Base-by-base conservation (phyloP, 805 yeast genomes). In the Metschnikowia cerradonensis region DNA sequence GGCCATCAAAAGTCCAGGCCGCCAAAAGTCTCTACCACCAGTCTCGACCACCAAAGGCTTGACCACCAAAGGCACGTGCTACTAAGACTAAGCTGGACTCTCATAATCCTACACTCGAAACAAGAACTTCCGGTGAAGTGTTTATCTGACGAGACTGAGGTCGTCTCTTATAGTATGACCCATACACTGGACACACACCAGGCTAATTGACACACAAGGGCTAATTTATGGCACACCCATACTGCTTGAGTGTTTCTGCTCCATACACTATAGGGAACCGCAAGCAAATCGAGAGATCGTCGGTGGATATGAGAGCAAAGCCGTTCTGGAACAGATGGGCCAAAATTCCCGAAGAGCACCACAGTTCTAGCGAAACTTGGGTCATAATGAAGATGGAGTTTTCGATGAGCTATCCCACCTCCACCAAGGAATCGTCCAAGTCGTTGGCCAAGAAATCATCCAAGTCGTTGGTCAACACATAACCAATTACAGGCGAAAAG, bases 251-350 rank as follows among this genome's bases (percentile, higher is more conserved):
- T 35, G 76, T 78, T 2, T 72, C 78, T 4, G 69, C 67, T 72
- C 72, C 66, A 58, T 72, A 80, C 31, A 83, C 80, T 58, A 91
- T 69, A 61, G 79, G 88, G 68, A 89, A 89, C 59, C 86, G 86
- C 51, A 94, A 68, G 15, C 88, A 77, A 6, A 91, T 86, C 63
- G 79, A 71, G 42, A 87, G 75, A 56, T 91, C 97, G 58, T 88
- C 96, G 41, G 90, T 61, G 62, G 82, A 85, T 69, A 82, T 71
- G 17, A 83, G 69, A 4, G 89, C 86, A 60, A 79, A 72, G 20
- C 82, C 82, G 17, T 54, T 49, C n/a, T 49, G 39, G 51, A 72
- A 67, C 0, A 67, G 57, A 14, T 52, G 52, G 33, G 54, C 61
- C 48, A 88, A 67, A 41, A 72, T 63, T 47, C 76, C 81, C 58